These are phyloP conservation scores for Ulota crispa DNA, from an alignment of 225 moss, liverwort and hornwort species.

Conservation along the genomic window DNA sequence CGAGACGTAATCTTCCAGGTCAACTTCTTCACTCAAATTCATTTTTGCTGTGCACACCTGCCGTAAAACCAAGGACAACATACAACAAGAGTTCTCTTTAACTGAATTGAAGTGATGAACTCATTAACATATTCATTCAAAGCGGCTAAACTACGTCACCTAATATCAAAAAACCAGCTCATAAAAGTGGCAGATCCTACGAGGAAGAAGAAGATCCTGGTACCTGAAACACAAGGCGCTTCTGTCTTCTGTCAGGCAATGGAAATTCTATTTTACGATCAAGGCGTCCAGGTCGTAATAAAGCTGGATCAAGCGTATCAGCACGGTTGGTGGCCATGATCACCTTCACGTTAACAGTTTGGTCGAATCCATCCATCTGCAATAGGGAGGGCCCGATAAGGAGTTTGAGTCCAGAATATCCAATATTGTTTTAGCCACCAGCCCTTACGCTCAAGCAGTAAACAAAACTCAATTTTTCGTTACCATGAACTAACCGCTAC, in stretches of 20 bases:
- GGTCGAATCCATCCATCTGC: slow-evolving; percentile 98
- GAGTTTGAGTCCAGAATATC: neutral
- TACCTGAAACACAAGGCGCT: slow-evolving; percentile 94
- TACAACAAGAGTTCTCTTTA: neutral
- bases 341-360: slow-evolving; percentile 93
- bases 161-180: neutral
- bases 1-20: slow-evolving; percentile 90
- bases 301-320: slow-evolving; percentile 88
- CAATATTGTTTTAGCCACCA: neutral
- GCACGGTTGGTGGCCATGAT: slow-evolving; percentile 99
- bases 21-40: slow-evolving; percentile 98
- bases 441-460: neutral
- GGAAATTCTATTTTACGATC: slow-evolving; percentile 97
- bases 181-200: neutral
- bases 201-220: slow-evolving; percentile 3
- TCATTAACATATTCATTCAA: neutral
- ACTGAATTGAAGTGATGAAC: neutral
- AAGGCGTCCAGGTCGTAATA: slow-evolving; percentile 88
- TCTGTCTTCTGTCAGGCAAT: slow-evolving; percentile 86
- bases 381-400: neutral
- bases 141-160: neutral
- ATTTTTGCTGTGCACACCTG: slow-evolving; percentile 96
- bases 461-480: neutral
- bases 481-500: neutral
- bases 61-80: slow-evolving; percentile 10